Base-by-base conservation (phyloP, 2,329 filamentous ascomycete species). In the Aspergillus sp. region DNA sequence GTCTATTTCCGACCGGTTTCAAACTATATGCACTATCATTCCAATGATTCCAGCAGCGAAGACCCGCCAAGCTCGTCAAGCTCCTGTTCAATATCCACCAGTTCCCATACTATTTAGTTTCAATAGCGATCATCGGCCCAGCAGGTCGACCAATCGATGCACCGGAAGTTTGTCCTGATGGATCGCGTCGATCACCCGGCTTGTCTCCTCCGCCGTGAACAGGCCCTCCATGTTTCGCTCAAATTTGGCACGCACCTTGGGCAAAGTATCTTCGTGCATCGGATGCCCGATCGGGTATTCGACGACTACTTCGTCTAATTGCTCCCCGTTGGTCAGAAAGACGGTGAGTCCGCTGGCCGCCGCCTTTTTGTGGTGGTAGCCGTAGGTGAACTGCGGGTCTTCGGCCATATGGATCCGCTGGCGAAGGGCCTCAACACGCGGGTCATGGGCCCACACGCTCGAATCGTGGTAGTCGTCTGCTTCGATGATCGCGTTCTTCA, bases 201-300 rank as follows among this genome's bases (percentile, higher is more conserved):
- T 45, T 8, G 52, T 41, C 32, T 61, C 59, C 28, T 51, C 49
- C 4, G 36, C n/a, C 2, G 36, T 48, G 21, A 61, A 61, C 49
- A 58, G 53, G 12, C 51, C 47, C 3, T 30, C 32, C 48, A 72
- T 60, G 49, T 72, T 72, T 55, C 54, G 61, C 47, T 48, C 50
- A 10, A 64, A 64, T 55, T 73, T 73, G 30, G 57, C 57, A 28
- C 59, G 55, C 3, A 72, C 66, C 10, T 53, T 21, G 6, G 36
- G 49, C 23, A 64, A 23, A 10, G 71, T 72, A 8, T 66, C 61
- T 2, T 25, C 32, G 23, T 65, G 55, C 47, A 58, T 57, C 7
- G 52, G 56, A 57, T 73, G 67, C 4, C 71, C 71, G 10, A 65
- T 59, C 0, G 78, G 77, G 66, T 76, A 80, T 67, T 80, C 59